Conservation (phyloP, 2,329 filamentous ascomycete species). For the Calcarisporium arbuscula region DNA sequence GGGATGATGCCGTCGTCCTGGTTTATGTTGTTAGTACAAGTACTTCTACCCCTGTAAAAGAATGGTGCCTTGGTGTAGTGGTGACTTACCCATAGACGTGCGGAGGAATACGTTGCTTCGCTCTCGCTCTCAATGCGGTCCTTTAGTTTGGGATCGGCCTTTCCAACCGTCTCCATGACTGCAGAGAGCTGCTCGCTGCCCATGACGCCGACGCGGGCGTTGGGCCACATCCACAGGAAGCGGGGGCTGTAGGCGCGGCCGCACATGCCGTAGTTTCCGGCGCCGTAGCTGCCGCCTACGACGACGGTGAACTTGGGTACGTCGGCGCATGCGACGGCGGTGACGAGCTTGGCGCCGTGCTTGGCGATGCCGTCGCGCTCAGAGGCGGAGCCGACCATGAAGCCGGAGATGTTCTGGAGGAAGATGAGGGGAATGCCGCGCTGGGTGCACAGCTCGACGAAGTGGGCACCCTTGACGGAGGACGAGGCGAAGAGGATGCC, state of each 20-base stretch:
- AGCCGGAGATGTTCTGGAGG: conserved; percentile 93
- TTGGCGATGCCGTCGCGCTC: conserved; percentile 96
- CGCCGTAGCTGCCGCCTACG: conserved; percentile 86
- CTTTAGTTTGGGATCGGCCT: conserved; percentile 72
- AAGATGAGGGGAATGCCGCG: conserved; percentile 86
- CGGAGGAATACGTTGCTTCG: conserved; percentile 80
- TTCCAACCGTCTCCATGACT: conserved; percentile 92
- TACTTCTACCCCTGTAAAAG: no score
- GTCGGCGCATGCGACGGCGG: conserved; percentile 86
- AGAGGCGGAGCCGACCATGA: conserved; percentile 93
- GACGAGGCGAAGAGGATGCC: conserved; percentile 89
- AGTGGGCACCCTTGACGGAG: conserved; percentile 90
- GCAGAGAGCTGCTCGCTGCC: conserved; percentile 83
- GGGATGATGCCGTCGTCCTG: conserved; percentile 75
- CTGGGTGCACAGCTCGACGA: conserved; percentile 90
- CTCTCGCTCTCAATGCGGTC: conserved; percentile 84
- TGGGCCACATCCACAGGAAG: conserved; percentile 96
- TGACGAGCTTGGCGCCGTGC: conserved; percentile 95
- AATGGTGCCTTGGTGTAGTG: conserved; percentile 1
- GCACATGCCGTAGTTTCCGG: conserved; percentile 98
- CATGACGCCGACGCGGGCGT: conserved; percentile 95
- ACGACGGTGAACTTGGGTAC: conserved; percentile 97
- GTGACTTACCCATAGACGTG: conserved; percentile 71
- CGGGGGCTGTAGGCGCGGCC: conserved; percentile 87
- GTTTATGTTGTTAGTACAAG: background rate